phyloP scores from a whole-genome alignment of 192 early-diverging fungal genomes.

The Endogone sp. region DNA sequence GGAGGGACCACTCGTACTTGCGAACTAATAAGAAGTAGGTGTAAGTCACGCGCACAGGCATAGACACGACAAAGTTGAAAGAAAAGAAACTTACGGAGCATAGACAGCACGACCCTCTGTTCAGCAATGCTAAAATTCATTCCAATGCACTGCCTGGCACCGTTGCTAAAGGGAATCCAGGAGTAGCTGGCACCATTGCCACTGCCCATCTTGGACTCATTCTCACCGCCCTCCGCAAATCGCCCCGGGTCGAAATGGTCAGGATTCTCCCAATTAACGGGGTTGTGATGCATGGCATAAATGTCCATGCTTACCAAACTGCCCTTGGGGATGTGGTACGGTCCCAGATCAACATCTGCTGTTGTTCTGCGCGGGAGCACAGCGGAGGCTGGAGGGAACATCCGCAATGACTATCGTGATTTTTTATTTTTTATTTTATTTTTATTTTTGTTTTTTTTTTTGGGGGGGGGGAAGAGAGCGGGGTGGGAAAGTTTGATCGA shows the following conservation, averaged over 20 bases:
- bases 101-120: conserved; percentile 47
- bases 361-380: not conserved
- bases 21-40: conserved; percentile 6
- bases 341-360: not conserved
- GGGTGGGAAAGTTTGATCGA: too few relatives aligned
- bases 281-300: conserved; percentile 6
- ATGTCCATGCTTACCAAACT: conserved; percentile 4
- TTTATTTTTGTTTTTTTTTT: too few relatives aligned
- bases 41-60: not conserved
- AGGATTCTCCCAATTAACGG: conserved; percentile 9
- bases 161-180: conserved; percentile 57
- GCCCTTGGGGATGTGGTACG: not conserved
- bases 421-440: conserved; percentile 3
- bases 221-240: conserved; percentile 8
- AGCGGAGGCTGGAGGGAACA: not conserved
- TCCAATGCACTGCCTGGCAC: conserved; percentile 53
- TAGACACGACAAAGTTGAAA: not conserved
- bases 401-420: not conserved
- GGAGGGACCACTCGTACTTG: conserved; percentile 11
- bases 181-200: conserved; percentile 15
- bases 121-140: conserved; percentile 55
- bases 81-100: conserved; percentile 29
- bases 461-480: too few relatives aligned
- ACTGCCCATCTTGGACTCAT: conserved; percentile 24
- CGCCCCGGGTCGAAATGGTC: conserved; percentile 14